Evolutionary conservation across 768 basidiomycete species (phyloP).

Genomic region (Dacryopinax spathularia): DNA sequence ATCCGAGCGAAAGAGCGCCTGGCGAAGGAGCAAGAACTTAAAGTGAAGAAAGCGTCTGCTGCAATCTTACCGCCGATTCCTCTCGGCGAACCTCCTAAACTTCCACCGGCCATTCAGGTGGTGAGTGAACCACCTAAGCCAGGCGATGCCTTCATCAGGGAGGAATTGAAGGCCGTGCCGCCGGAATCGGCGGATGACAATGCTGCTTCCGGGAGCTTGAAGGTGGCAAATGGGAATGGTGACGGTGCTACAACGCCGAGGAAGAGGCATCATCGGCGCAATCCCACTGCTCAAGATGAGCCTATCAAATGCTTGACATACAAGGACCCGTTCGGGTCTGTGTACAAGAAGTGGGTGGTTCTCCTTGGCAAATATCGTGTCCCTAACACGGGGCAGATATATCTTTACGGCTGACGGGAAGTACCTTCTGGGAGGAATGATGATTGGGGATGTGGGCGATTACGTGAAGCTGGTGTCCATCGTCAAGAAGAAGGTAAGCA

Average conservation of each 20-base stretch:
- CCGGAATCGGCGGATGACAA: too few species aligned
- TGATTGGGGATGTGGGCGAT: constrained; percentile 60
- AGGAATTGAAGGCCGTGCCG: too few species aligned
- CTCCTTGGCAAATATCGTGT: neutral
- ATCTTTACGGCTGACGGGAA: constrained; percentile 59
- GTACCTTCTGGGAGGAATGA: constrained; percentile 60
- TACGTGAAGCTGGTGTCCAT: constrained; percentile 56
- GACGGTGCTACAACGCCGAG: constrained; percentile 10
- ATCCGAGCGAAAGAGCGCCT: constrained; percentile 19
- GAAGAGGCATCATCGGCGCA: constrained; percentile 18
- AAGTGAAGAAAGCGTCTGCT: neutral
- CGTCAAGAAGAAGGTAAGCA: constrained; percentile 53
- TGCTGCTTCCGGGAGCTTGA: too few species aligned
- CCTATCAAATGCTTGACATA: constrained; percentile 50
- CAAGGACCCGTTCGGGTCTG: constrained; percentile 53
- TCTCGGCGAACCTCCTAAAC: constrained; percentile 14
- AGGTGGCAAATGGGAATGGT: too few species aligned
- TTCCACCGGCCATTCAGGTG: too few species aligned
- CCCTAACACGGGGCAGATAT: constrained; percentile 26
- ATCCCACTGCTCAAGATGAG: constrained; percentile 21
- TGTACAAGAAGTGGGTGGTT: constrained; percentile 46
- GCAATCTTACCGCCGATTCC: constrained; percentile 6
- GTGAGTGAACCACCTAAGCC: too few species aligned
- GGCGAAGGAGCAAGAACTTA: neutral
- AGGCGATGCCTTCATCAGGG: too few species aligned